Evolutionary conservation across 352 stramenopile species (phyloP), one percentile per base, ranked within the genome.

Genomic region (Ophiocytium majus): DNA sequence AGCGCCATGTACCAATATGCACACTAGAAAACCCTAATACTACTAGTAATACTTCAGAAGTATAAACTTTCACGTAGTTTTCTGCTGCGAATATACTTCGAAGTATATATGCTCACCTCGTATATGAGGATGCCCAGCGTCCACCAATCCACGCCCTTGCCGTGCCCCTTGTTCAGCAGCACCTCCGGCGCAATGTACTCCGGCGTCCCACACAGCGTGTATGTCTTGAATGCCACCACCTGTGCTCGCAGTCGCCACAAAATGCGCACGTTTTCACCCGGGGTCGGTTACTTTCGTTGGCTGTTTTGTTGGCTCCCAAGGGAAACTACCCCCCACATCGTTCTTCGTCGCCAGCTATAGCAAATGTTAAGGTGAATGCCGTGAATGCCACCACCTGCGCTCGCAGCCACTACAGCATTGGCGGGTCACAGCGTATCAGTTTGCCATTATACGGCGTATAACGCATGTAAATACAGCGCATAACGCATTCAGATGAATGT

Each of bases 121-220:
- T 97, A 98, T 78, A 98, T 94, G 76, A 98, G 92, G 82, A 94
- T 98, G 37, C 95, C 95, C 28, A 98, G 90, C 89, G 89, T 96
- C 95, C 95, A 98, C 94, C 95, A 98, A 84, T 98, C 95, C 35
- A 98, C 94, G 28, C 94, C 93, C 35, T 94, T 97, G 66, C 94
- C 94, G 85, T 98, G 93, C 10, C 93, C 93, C 90, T 97, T 95
- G 91, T 98, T 97, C 86, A 97, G 93, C 63, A 98, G 90, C 66
- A 98, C 96, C 88, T 98, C 95, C 0, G 95, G 95, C 23, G 95
- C 95, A 49, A 98, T 89, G 91, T 98, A 98, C 83, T 89, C 95
- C 36, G 95, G 95, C 79, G 95, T 98, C 10, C 95, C 94, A 80
- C 94, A 98, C 36, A 98, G 89, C 75, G 95, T 97, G 63, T 90